Conservation (phyloP, 768 basidiomycete genomes). For the Boletus fagicola region DNA sequence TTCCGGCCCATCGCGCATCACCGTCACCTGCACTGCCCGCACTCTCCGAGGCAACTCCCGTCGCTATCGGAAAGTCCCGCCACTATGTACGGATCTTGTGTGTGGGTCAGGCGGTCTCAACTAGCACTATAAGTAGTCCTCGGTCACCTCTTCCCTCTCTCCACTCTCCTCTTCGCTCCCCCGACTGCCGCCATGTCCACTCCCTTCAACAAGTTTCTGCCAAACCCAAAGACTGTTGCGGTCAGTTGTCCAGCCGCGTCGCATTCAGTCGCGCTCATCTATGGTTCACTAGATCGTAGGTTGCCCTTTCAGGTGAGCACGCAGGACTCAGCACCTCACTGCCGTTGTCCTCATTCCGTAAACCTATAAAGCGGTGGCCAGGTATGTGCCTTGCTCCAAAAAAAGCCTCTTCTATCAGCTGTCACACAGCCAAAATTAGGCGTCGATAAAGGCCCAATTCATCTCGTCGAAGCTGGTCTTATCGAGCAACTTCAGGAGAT, state of each 20-base stretch:
- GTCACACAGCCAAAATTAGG: conserved; percentile 62
- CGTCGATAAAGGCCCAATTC: conserved; percentile 86
- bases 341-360: conserved; percentile 11
- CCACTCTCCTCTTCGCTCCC: neutral
- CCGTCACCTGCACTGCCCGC: no score
- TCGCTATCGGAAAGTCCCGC: conserved; percentile 10
- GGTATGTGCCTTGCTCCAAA: conserved; percentile 19
- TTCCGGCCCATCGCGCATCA: neutral
- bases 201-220: conserved; percentile 30
- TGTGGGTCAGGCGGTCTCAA: no score
- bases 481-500: conserved; percentile 69
- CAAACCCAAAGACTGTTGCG: conserved; percentile 72
- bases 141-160: neutral
- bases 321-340: neutral
- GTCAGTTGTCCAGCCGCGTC: conserved; percentile 48
- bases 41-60: neutral
- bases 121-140: neutral
- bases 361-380: conserved; percentile 29
- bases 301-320: conserved; percentile 87
- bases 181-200: conserved; percentile 19
- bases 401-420: conserved; percentile 12
- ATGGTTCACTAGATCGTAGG: conserved; percentile 68
- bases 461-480: conserved; percentile 85
- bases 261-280: conserved; percentile 7
- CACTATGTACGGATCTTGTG: neutral